These are phyloP conservation scores for Skeletonema costatum DNA, from an alignment of 108 stramenopile species.

Conservation along the genomic window DNA sequence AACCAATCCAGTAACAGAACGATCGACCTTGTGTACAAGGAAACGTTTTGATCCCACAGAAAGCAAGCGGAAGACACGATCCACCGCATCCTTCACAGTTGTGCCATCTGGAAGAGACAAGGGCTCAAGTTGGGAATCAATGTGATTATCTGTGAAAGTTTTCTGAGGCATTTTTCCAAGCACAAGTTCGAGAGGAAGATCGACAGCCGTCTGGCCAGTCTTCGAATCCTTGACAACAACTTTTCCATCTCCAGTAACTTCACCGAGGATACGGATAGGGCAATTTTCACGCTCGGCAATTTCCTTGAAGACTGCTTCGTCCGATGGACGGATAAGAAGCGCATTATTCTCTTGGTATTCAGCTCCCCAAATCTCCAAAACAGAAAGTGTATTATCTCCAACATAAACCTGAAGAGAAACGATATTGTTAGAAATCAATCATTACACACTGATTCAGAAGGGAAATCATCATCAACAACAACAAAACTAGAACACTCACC, in stretches of 20 bases:
- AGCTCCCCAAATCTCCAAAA: slow-evolving; percentile 98
- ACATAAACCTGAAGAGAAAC: slow-evolving; percentile 57
- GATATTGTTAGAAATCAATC: not conserved
- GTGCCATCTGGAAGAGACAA: slow-evolving; percentile 72
- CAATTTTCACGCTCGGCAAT: slow-evolving; percentile 96
- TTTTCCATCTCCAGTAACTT: slow-evolving; percentile 91
- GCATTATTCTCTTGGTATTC: slow-evolving; percentile 99
- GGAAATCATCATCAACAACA: not conserved
- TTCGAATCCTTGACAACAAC: slow-evolving; percentile 93
- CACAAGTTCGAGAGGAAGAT: slow-evolving; percentile 95
- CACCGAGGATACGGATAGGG: slow-evolving; percentile 87
- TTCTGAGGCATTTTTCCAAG: slow-evolving; percentile 99
- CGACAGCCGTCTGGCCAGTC: slow-evolving; percentile 93
- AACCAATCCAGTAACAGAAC: slow-evolving; percentile 97
- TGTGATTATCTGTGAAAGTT: slow-evolving; percentile 87
- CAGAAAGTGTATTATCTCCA: slow-evolving; percentile 96
- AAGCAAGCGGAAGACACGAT: slow-evolving; percentile 93
- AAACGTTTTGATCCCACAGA: slow-evolving; percentile 99
- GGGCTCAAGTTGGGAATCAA: slow-evolving; percentile 59
- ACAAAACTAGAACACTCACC: slow-evolving; percentile 39
- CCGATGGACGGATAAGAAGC: slow-evolving; percentile 83
- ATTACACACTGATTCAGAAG: not conserved
- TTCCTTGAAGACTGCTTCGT: slow-evolving; percentile 75
- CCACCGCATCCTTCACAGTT: slow-evolving; percentile 72
- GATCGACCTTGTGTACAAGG: slow-evolving; percentile 98